A percentile compares a stretch with the other conserved stretches of the same genome.
Conservation (phyloP, 768 basidiomycete species). For the Sutorius australiensis region DNA sequence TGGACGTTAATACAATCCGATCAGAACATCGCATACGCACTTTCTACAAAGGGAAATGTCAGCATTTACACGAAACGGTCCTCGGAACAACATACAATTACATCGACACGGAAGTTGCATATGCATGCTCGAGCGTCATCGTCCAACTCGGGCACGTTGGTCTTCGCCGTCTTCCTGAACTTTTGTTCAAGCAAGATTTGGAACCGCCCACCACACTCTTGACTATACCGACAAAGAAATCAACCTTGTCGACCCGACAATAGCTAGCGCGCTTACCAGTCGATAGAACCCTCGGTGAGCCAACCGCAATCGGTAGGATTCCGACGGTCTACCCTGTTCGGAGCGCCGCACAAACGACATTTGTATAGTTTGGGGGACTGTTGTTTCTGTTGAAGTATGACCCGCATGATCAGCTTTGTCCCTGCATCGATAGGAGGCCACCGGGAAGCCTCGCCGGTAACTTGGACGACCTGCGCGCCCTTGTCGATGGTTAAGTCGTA, state of each 20-base stretch:
- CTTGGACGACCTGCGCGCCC: constrained; percentile 20
- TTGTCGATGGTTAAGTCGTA: constrained; percentile 26
- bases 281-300: constrained; percentile 21
- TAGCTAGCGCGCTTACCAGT: constrained; percentile 15
- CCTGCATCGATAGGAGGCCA: constrained; percentile 25
- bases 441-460: constrained; percentile 16
- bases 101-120: constrained; percentile 25
- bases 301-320: constrained; percentile 12
- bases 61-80: background rate
- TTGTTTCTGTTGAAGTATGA: constrained; percentile 20
- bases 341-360: constrained; percentile 20
- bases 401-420: constrained; percentile 23
- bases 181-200: constrained; percentile 23
- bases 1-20: background rate
- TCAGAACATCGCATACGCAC: constrained; percentile 5
- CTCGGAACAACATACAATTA: constrained; percentile 10
- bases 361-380: constrained; percentile 9
- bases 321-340: constrained; percentile 16
- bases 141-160: constrained; percentile 7
- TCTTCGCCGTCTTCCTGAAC: constrained; percentile 4
- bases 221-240: background rate
- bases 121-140: constrained; percentile 21
- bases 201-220: constrained; percentile 21
- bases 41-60: constrained; percentile 10
- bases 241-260: background rate